These are phyloP conservation scores for Aspergillus sp. DNA, from an alignment of 2,329 filamentous ascomycete species.

Conservation along the genomic window DNA sequence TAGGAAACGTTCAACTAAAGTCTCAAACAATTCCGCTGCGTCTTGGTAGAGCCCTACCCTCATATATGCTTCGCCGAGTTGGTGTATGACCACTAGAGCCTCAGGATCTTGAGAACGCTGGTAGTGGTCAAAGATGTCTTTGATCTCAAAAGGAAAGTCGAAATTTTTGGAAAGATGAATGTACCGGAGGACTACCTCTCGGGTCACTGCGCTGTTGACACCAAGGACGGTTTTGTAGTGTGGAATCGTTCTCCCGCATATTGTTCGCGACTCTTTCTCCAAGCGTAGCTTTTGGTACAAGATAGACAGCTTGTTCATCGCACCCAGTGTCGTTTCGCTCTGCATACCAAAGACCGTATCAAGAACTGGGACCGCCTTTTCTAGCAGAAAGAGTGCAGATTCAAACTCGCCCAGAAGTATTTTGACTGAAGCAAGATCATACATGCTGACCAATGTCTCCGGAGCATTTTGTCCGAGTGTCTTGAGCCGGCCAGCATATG, in stretches of 20 bases:
- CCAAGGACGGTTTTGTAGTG: slow-evolving; percentile 22
- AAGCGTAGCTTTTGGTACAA: slow-evolving; percentile 26
- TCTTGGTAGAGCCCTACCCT: slow-evolving; percentile 24
- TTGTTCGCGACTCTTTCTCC: slow-evolving; percentile 19
- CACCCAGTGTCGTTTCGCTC: slow-evolving; percentile 22
- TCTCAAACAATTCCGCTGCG: slow-evolving; percentile 20
- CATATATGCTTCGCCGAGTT: slow-evolving; percentile 23
- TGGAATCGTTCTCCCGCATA: slow-evolving; percentile 19
- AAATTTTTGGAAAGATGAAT: slow-evolving; percentile 22
- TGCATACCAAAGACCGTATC: slow-evolving; percentile 26
- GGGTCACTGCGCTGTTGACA: slow-evolving; percentile 16
- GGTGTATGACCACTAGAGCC: slow-evolving; percentile 22
- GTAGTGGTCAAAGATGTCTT: slow-evolving; percentile 22
- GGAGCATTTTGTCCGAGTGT: slow-evolving; percentile 24
- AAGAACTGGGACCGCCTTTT: slow-evolving; percentile 23
- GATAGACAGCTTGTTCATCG: slow-evolving; percentile 24
- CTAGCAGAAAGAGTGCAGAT: slow-evolving; percentile 21
- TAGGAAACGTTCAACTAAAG: slow-evolving; percentile 22
- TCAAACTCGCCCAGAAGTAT: slow-evolving; percentile 21
- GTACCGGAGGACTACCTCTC: slow-evolving; percentile 20
- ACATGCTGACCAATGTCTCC: slow-evolving; percentile 27
- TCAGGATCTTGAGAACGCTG: slow-evolving; percentile 17
- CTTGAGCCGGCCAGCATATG: slow-evolving; percentile 25
- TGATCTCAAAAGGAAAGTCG: slow-evolving; percentile 23
- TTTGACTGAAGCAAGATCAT: slow-evolving; percentile 23